Evolutionary conservation across 495 filamentous ascomycete genomes (phyloP).

Genomic region (Podospora appendiculata): DNA sequence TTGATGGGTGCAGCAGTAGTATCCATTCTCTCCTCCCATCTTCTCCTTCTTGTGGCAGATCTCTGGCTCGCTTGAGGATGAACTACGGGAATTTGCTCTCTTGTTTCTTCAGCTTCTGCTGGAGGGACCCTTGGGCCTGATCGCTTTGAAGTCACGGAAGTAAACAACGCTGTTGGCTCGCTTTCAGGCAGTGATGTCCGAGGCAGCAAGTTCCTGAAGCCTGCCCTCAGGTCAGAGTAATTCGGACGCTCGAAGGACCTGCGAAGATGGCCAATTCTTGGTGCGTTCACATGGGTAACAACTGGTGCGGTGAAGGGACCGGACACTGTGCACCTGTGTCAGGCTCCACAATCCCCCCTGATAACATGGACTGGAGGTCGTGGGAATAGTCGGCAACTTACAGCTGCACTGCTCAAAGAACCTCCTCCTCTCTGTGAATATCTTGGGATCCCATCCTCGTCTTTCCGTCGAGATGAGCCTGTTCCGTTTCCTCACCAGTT

Average conservation of each 20-base stretch:
- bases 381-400: too few relatives aligned
- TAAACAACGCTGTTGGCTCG: too few relatives aligned
- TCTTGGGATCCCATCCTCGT: slow-evolving; percentile 17
- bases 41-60: too few relatives aligned
- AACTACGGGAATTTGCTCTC: too few relatives aligned
- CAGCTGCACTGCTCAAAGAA: slow-evolving; percentile 19
- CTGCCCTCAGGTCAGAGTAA: background rate
- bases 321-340: background rate
- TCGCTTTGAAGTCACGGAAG: too few relatives aligned
- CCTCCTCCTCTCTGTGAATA: slow-evolving; percentile 25
- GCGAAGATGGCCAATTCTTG: background rate
- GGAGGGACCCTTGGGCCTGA: too few relatives aligned
- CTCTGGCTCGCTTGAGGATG: too few relatives aligned
- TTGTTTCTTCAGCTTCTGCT: too few relatives aligned
- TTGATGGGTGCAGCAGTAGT: too few relatives aligned
- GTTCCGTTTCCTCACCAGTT: background rate
- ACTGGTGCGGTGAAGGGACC: background rate
- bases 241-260: background rate
- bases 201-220: background rate
- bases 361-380: background rate
- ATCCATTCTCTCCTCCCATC: too few relatives aligned
- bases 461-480: background rate
- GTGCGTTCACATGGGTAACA: background rate
- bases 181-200: too few relatives aligned
- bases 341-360: background rate